A percentile compares a stretch with the other conserved stretches of the same genome.
These are phyloP conservation scores for Colletotrichum phormii DNA, from an alignment of 2,329 filamentous ascomycete species.

Conservation along the genomic window DNA sequence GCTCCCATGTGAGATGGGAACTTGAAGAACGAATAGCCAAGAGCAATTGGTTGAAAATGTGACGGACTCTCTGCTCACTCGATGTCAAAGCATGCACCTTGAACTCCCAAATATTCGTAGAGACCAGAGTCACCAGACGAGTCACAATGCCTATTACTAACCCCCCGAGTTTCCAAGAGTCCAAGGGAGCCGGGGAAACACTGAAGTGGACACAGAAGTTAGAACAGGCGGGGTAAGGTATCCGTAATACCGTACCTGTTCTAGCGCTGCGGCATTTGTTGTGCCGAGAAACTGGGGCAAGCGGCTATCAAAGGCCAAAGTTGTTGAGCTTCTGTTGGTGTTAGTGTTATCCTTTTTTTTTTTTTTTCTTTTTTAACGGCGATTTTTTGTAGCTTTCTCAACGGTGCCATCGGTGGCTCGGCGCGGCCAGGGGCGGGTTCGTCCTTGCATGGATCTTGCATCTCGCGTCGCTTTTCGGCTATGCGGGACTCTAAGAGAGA, in stretches of 20 bases:
- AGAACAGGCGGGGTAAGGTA: conserved; percentile 22
- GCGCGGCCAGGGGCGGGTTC: conserved; percentile 1
- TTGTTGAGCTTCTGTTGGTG: conserved; percentile 31
- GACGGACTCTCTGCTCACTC: not conserved
- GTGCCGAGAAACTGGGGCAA: conserved; percentile 16
- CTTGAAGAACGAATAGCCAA: not conserved
- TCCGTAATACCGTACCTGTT: not conserved
- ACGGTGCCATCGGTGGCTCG: conserved; percentile 6
- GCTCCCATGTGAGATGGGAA: not conserved
- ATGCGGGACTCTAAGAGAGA: not conserved
- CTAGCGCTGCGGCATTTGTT: conserved; percentile 31
- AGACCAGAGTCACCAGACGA: not conserved
- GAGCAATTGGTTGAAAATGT: not conserved
- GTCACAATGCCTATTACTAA: conserved; percentile 4
- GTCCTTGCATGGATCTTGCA: conserved; percentile 30
- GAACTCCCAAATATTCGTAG: not conserved
- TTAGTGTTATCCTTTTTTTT: conserved; percentile 19
- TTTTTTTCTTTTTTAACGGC: not conserved
- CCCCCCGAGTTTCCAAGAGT: not conserved
- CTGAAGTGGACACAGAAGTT: not conserved
- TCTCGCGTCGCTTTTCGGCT: not conserved
- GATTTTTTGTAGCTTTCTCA: conserved; percentile 14
- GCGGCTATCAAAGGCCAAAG: conserved; percentile 31
- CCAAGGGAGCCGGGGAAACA: not conserved
- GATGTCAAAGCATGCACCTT: not conserved